Conservation (phyloP, 169 alveolate genomes). For the Toxoplasma gondii region DNA sequence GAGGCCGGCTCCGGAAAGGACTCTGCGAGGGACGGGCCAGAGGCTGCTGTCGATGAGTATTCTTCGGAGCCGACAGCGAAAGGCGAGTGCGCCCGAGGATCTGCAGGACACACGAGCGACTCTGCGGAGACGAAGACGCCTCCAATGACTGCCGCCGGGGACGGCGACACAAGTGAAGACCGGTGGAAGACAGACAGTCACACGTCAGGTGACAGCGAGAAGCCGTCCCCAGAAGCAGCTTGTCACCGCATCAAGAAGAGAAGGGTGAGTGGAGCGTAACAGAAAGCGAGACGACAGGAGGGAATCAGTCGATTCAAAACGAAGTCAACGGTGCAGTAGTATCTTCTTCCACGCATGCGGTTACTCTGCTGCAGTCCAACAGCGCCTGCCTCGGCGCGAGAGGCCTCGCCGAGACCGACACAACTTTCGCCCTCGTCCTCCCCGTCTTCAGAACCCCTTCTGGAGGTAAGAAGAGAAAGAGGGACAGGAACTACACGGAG, state of each 20-base stretch:
- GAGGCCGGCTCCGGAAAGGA: conserved; percentile 5
- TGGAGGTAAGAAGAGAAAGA: neutral
- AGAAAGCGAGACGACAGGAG: neutral
- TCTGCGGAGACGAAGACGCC: neutral
- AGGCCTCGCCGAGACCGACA: conserved; percentile 19
- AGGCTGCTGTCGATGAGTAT: neutral
- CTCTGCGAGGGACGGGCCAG: neutral
- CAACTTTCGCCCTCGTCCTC: conserved; percentile 7
- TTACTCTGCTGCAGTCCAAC: conserved; percentile 22
- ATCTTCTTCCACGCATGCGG: neutral
- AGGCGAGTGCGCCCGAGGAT: neutral
- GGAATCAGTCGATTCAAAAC: too few relatives aligned
- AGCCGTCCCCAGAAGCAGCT: neutral
- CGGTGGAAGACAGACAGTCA: neutral
- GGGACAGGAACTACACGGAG: too few relatives aligned
- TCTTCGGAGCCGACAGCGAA: neutral
- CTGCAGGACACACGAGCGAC: neutral
- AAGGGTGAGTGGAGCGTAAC: neutral
- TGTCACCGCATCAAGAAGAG: conserved; percentile 28
- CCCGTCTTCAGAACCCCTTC: neutral
- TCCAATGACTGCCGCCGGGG: neutral
- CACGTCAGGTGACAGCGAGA: neutral
- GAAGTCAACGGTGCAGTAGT: too few relatives aligned
- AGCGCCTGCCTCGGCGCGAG: neutral
- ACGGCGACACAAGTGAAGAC: conserved; percentile 18